phyloP scores from a whole-genome alignment of 805 yeast genomes.

The Candida ulmi region DNA sequence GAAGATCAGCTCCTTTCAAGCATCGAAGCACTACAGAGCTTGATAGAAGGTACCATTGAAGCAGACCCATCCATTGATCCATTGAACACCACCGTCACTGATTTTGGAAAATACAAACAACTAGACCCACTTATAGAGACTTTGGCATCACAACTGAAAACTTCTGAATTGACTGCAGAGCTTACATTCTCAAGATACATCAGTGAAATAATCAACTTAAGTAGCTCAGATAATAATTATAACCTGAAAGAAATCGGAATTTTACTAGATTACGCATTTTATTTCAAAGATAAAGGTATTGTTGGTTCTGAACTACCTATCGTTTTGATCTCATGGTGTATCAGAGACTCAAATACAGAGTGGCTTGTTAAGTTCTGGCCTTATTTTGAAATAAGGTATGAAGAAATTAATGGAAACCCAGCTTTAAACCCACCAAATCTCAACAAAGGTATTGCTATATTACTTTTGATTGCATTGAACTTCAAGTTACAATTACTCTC shows the following conservation, averaged over 20 bases:
- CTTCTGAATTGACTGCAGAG: slow-evolving; percentile 5
- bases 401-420: background rate
- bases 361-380: slow-evolving; percentile 19
- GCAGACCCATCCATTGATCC: background rate
- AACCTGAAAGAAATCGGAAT: slow-evolving; percentile 12
- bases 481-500: slow-evolving; percentile 6
- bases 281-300: slow-evolving; percentile 3
- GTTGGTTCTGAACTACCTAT: slow-evolving; percentile 12
- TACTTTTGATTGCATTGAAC: slow-evolving; percentile 12
- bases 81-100: background rate
- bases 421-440: slow-evolving; percentile 2
- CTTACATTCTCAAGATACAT: slow-evolving; percentile 6
- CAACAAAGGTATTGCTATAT: slow-evolving; percentile 9
- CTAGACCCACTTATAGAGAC: background rate
- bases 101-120: background rate
- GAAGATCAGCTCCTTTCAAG: background rate
- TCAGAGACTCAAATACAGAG: slow-evolving; percentile 7
- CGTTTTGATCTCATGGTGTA: slow-evolving; percentile 4
- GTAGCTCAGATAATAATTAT: slow-evolving; percentile 8
- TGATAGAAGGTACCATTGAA: background rate
- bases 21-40: background rate
- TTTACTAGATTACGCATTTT: slow-evolving; percentile 16
- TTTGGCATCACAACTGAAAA: background rate
- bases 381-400: slow-evolving; percentile 11
- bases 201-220: slow-evolving; percentile 7